A percentile compares a stretch with the other conserved stretches of the same genome.
Evolutionary conservation across 2,329 filamentous ascomycete species (phyloP).

Genomic region (Huntiella abstrusa): DNA sequence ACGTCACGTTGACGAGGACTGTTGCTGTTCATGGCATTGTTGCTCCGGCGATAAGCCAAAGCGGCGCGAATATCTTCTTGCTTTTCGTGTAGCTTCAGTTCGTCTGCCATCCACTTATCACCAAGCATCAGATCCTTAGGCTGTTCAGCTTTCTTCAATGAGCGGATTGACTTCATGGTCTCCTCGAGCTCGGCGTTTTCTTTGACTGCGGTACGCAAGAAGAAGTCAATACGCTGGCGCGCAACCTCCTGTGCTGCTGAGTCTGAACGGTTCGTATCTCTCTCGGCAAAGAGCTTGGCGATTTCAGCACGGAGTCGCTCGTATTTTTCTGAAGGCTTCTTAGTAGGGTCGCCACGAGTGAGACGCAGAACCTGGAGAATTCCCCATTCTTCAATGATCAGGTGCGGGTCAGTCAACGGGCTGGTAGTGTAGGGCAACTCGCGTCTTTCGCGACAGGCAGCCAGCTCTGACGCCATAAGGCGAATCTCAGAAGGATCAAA

Average conservation of each 20-base stretch:
- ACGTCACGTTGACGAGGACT: not conserved
- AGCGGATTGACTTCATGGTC: not conserved
- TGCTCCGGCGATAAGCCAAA: not conserved
- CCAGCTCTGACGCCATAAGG: constrained; percentile 17
- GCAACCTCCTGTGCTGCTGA: constrained; percentile 14
- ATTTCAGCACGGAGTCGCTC: constrained; percentile 17
- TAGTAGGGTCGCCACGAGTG: constrained; percentile 12
- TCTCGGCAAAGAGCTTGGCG: constrained; percentile 19
- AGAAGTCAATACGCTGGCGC: constrained; percentile 14
- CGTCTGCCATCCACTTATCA: constrained; percentile 21
- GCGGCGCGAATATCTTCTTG: not conserved
- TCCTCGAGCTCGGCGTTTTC: constrained; percentile 13
- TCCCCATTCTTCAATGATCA: constrained; percentile 18
- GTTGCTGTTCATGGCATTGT: not conserved
- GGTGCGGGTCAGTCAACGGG: constrained; percentile 14
- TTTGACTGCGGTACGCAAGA: constrained; percentile 15
- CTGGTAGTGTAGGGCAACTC: constrained; percentile 19
- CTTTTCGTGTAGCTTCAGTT: constrained; percentile 3
- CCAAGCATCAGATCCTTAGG: constrained; percentile 12
- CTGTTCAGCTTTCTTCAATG: not conserved
- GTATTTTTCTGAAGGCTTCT: constrained; percentile 14
- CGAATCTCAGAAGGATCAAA: constrained; percentile 14
- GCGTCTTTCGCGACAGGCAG: constrained; percentile 17
- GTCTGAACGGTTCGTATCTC: constrained; percentile 16
- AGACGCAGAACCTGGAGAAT: constrained; percentile 17